Conservation (phyloP, 805 yeast species). For the Cyberlindnera euphorbiae region DNA sequence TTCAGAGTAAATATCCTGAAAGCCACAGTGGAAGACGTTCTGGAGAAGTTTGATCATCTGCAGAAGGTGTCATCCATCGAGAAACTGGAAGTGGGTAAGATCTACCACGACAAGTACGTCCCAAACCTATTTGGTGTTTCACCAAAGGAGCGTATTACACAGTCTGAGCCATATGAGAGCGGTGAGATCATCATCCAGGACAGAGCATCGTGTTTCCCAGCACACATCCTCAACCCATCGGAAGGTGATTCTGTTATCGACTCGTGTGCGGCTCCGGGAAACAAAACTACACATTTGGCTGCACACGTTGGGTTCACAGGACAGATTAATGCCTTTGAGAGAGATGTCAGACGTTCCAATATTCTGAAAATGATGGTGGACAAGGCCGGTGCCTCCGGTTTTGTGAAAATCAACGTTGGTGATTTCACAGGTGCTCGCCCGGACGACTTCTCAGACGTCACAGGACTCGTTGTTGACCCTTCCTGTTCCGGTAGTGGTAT, state of each 20-base stretch:
- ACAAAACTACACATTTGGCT: constrained; percentile 91
- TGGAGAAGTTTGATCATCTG: constrained; percentile 35
- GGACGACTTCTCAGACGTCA: constrained; percentile 53
- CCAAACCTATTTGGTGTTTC: constrained; percentile 79
- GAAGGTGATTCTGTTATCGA: constrained; percentile 70
- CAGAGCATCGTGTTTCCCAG: constrained; percentile 96
- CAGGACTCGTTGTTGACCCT: constrained; percentile 89
- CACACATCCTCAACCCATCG: constrained; percentile 64
- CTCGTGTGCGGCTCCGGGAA: constrained; percentile 98
- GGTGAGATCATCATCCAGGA: constrained; percentile 92
- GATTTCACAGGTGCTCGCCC: constrained; percentile 42
- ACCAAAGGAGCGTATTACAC: constrained; percentile 66
- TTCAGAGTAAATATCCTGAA: constrained; percentile 67
- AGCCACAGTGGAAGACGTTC: constrained; percentile 30
- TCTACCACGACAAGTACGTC: constrained; percentile 69
- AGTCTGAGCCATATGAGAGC: constrained; percentile 59
- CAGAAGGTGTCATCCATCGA: constrained; percentile 41
- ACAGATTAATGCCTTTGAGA: constrained; percentile 77
- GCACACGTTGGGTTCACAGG: constrained; percentile 44
- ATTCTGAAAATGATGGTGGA: constrained; percentile 72
- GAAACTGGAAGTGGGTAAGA: constrained; percentile 46
- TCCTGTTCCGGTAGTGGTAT: constrained; percentile 98
- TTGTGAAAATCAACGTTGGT: constrained; percentile 47
- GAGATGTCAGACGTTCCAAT: constrained; percentile 68
- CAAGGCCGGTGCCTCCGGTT: constrained; percentile 59